phyloP scores from a whole-genome alignment of 257 asterid genomes.

The Anisodus tanguticus region DNA sequence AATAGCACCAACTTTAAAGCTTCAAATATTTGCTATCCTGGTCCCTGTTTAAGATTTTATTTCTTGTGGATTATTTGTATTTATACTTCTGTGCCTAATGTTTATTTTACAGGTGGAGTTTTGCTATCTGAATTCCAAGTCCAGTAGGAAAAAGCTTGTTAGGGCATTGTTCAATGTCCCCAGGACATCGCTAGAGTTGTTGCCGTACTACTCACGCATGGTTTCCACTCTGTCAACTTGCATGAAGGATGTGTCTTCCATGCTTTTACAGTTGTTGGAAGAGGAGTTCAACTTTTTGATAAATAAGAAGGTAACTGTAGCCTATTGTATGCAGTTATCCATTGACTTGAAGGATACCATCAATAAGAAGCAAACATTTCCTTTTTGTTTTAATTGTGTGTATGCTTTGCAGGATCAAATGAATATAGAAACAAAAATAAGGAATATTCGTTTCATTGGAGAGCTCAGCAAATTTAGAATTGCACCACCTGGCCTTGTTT shows the following conservation, averaged over 20 bases:
- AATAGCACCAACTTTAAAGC: constrained; percentile 36
- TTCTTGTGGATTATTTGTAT: constrained; percentile 17
- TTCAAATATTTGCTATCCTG: constrained; percentile 23
- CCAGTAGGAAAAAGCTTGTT: constrained; percentile 93
- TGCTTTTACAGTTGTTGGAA: constrained; percentile 93
- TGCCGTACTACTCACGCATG: constrained; percentile 98
- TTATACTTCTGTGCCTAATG: background rate
- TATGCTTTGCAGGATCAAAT: constrained; percentile 84
- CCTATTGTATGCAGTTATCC: constrained; percentile 24
- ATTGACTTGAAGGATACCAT: background rate
- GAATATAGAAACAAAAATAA: constrained; percentile 95
- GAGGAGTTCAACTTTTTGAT: constrained; percentile 88
- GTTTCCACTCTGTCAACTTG: constrained; percentile 94
- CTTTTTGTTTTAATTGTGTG: constrained; percentile 27
- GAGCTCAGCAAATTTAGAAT: constrained; percentile 98
- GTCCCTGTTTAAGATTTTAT: constrained; percentile 36
- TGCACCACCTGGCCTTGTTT: constrained; percentile 85
- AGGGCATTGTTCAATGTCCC: constrained; percentile 97
- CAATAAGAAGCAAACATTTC: background rate
- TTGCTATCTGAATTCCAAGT: constrained; percentile 95
- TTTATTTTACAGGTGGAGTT: constrained; percentile 81
- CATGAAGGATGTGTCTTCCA: constrained; percentile 90
- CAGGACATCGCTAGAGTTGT: constrained; percentile 91
- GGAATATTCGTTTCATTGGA: constrained; percentile 95
- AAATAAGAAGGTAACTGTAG: constrained; percentile 80